Base-by-base conservation (phyloP, 306 rosid genomes). In the Vigna hirtella region DNA sequence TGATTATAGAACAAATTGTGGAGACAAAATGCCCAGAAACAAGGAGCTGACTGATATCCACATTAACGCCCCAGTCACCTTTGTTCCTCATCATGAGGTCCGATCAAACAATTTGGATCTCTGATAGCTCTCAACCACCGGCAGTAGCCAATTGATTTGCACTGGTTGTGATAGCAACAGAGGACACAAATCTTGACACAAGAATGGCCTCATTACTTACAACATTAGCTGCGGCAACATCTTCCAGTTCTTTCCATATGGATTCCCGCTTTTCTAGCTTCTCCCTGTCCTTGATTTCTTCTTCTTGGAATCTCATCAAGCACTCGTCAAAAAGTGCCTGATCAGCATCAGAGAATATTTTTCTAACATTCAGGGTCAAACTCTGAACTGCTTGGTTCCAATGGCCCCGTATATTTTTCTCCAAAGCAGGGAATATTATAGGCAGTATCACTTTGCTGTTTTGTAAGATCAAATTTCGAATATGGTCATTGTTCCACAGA, bases 341-440 rank as follows among this genome's bases (percentile, higher is more conserved):
- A 79, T 88, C 91, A 43, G 86, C 76, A 66, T 90, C 90, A 12
- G 83, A 77, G 73, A 90, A 90, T 78, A 84, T 86, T 85, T 88
- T 86, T 76, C 77, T 86, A 83, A 90, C 91, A 66, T 84, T 88
- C 79, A 88, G 48, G 58, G 93, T 85, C 87, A 89, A 80, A 76
- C 93, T 87, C 85, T 79, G 91, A 75, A 87, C 91, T 56, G 94
- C 89, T 79, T 83, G 91, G 81, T 88, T 90, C 94, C 94, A 90
- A 59, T 90, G 94, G 70, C 77, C 76, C 52, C 38, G 75, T 4
- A 88, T 64, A 52, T 90, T 90, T 76, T 77, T 81, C 86, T 90
- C 94, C 85, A 85, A 61, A 45, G 92, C 88, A 43, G 92, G 89
- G 40, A 88, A 83, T 30, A 90, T 74, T 77, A 88, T 83, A 7